Conservation (phyloP, 108 stramenopile species). For the Ochromonas danica region DNA sequence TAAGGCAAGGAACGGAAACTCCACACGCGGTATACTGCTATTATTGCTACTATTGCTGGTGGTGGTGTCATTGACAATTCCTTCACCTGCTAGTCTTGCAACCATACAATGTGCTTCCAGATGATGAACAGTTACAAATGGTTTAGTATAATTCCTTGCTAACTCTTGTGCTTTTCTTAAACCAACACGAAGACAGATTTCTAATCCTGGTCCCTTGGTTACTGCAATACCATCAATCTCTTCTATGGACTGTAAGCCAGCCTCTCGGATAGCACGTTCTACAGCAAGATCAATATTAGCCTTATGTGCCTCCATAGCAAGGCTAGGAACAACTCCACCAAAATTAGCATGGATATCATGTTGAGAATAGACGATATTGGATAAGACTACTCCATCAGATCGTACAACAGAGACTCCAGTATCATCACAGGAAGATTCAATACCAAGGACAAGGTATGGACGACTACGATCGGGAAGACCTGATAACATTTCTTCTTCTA, state of each 20-base stretch:
- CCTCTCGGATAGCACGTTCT: conserved; percentile 66
- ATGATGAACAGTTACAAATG: conserved; percentile 93
- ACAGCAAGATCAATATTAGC: conserved; percentile 78
- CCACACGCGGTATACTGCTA: conserved; percentile 42
- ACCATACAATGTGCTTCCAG: conserved; percentile 93
- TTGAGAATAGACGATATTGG: conserved; percentile 86
- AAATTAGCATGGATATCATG: conserved; percentile 84
- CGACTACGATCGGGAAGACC: conserved; percentile 55
- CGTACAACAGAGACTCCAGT: conserved; percentile 78
- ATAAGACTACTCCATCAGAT: conserved; percentile 83
- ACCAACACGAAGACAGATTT: conserved; percentile 93
- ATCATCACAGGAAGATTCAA: conserved; percentile 94
- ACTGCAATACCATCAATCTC: conserved; percentile 93
- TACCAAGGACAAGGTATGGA: conserved; percentile 81
- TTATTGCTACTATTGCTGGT: neutral
- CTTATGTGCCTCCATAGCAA: conserved; percentile 81
- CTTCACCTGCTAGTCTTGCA: conserved; percentile 64
- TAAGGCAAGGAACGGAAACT: conserved; percentile 91
- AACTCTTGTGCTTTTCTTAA: conserved; percentile 73
- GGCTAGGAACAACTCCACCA: conserved; percentile 88
- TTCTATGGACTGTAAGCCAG: conserved; percentile 62
- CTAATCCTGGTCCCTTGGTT: conserved; percentile 95
- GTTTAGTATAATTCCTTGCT: conserved; percentile 55
- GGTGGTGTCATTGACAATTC: neutral
- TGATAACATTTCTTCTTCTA: neutral